Percentiles rank a stretch among this genome's conserved stretches.
Evolutionary conservation across 768 basidiomycete species (phyloP).

Genomic region (Terana coerulea): DNA sequence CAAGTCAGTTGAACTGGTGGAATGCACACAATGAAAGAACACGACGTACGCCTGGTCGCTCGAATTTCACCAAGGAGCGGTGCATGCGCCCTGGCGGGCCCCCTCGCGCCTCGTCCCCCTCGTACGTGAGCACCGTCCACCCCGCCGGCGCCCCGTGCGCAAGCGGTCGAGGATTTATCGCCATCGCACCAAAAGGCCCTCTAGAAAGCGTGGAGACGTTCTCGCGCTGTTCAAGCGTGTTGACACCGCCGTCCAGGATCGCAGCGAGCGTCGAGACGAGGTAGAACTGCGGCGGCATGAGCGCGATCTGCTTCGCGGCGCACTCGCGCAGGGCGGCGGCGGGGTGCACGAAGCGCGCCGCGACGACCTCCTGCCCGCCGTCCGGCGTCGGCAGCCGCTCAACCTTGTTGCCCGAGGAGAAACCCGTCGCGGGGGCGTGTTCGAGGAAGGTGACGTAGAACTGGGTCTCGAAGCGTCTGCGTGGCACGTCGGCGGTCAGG

Average conservation of each 20-base stretch:
- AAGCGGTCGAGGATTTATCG: slow-evolving; percentile 48
- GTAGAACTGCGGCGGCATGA: slow-evolving; percentile 78
- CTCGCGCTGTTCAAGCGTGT: slow-evolving; percentile 42
- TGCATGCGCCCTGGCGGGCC: slow-evolving; percentile 58
- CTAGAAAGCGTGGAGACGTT: slow-evolving; percentile 43
- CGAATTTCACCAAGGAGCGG: slow-evolving; percentile 47
- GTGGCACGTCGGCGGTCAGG: background rate
- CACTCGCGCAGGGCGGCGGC: slow-evolving; percentile 49
- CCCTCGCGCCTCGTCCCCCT: slow-evolving; percentile 67
- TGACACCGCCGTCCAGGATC: slow-evolving; percentile 41
- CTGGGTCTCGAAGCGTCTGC: slow-evolving; percentile 66
- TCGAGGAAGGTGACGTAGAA: slow-evolving; percentile 67
- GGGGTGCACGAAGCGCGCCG: slow-evolving; percentile 63
- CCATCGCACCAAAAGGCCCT: slow-evolving; percentile 58
- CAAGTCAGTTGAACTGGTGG: background rate
- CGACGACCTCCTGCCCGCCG: slow-evolving; percentile 66
- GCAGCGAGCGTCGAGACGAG: slow-evolving; percentile 57
- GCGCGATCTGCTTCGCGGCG: slow-evolving; percentile 43
- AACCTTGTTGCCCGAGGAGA: slow-evolving; percentile 50
- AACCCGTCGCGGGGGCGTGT: slow-evolving; percentile 37
- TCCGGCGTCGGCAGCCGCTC: slow-evolving; percentile 65
- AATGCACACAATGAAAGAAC: background rate
- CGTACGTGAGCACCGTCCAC: slow-evolving; percentile 51
- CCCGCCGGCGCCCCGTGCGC: slow-evolving; percentile 39
- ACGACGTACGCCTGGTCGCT: slow-evolving; percentile 47